These are phyloP conservation scores for Phaffia australis DNA, from an alignment of 768 basidiomycete species.

Conservation along the genomic window DNA sequence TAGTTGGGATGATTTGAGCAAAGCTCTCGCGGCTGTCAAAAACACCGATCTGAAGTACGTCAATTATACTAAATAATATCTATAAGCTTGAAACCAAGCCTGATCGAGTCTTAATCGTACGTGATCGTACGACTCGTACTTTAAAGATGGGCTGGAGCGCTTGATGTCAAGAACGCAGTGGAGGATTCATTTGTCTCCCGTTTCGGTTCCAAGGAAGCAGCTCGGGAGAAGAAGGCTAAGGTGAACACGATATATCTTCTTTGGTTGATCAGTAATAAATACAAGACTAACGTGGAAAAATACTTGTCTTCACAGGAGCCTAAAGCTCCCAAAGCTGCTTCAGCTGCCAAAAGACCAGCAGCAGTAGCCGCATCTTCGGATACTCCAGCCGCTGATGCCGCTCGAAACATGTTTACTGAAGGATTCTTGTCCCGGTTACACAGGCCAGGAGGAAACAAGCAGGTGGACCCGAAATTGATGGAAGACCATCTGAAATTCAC, in stretches of 20 bases:
- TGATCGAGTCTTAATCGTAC: constrained; percentile 45
- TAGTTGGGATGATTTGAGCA: constrained; percentile 44
- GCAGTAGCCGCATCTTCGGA: constrained; percentile 36
- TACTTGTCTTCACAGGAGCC: constrained; percentile 22
- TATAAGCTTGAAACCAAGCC: background rate
- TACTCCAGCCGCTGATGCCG: constrained; percentile 19
- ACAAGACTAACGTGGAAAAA: background rate
- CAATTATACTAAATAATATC: background rate
- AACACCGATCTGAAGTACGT: constrained; percentile 27
- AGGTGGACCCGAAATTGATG: constrained; percentile 63
- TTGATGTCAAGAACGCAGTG: constrained; percentile 71
- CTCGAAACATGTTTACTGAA: constrained; percentile 67
- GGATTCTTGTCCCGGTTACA: constrained; percentile 89
- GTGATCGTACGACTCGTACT: constrained; percentile 49
- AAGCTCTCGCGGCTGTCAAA: constrained; percentile 28
- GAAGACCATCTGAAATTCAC: constrained; percentile 72
- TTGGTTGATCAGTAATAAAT: background rate
- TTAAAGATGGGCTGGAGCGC: constrained; percentile 70
- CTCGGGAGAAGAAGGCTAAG: constrained; percentile 42
- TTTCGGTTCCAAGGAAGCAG: constrained; percentile 62
- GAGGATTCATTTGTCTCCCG: constrained; percentile 56
- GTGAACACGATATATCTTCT: constrained; percentile 40
- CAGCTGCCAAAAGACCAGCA: background rate
- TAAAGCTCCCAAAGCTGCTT: constrained; percentile 25
- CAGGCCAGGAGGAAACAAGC: constrained; percentile 85